Percentiles rank a stretch among this genome's conserved stretches.
phyloP scores from a whole-genome alignment of 2,329 filamentous ascomycete species.

The Fusarium lateritium region DNA sequence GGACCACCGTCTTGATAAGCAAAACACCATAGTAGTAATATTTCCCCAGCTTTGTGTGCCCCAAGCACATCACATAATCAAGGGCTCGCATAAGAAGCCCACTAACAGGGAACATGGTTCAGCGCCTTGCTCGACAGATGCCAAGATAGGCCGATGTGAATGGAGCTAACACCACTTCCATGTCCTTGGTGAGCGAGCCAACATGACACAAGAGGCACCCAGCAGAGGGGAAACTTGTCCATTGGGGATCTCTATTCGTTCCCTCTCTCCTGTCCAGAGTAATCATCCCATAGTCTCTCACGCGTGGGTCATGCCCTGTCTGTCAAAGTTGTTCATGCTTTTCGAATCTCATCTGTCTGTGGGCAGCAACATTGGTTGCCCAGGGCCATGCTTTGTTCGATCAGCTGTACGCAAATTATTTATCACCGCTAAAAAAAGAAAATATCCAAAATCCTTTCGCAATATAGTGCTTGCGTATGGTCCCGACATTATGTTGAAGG shows the following conservation, averaged over 20 bases:
- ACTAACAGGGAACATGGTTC: conserved; percentile 34
- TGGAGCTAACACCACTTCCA: conserved; percentile 27
- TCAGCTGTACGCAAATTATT: conserved; percentile 7
- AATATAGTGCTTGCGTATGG: conserved; percentile 19
- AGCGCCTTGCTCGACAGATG: conserved; percentile 25
- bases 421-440: not conserved
- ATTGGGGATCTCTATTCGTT: conserved; percentile 13
- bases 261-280: not conserved
- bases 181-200: conserved; percentile 19
- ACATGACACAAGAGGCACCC: conserved; percentile 26
- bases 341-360: conserved; percentile 8
- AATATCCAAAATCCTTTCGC: not conserved
- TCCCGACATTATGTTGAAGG: not conserved
- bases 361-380: conserved; percentile 6
- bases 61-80: not conserved
- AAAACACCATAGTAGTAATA: not conserved
- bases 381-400: not conserved
- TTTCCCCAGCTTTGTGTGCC: conserved; percentile 10
- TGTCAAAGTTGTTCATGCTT: not conserved
- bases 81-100: conserved; percentile 20
- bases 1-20: not conserved
- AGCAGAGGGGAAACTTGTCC: conserved; percentile 11
- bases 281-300: conserved; percentile 5
- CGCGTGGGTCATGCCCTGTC: not conserved
- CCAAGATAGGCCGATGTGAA: conserved; percentile 21